Conservation (phyloP, 805 yeast species). For the Cyberlindnera nakhonratchasimensis region DNA sequence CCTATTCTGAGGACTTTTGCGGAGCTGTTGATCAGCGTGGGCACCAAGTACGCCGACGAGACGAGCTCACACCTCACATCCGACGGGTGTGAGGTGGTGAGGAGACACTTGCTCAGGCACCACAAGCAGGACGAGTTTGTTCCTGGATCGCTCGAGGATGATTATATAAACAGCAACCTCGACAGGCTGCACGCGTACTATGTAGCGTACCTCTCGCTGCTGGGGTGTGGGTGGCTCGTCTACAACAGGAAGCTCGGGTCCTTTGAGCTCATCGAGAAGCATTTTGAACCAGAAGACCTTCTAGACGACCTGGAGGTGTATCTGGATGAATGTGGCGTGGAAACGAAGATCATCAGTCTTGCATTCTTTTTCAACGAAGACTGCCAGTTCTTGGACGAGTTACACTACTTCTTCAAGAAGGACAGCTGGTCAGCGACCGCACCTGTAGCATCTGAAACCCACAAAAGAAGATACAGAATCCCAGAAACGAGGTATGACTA, state of each 20-base stretch:
- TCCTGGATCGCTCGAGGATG: not conserved
- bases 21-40: constrained; percentile 9
- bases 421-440: constrained; percentile 1
- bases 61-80: not conserved
- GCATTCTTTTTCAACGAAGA: constrained; percentile 4
- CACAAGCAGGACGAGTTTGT: not conserved
- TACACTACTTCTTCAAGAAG: constrained; percentile 12
- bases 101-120: constrained; percentile 3
- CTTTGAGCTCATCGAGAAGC: not conserved
- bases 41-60: constrained; percentile 5
- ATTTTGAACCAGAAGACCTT: not conserved
- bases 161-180: constrained; percentile 1
- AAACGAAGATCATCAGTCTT: not conserved
- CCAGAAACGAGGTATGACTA: constrained; percentile 1
- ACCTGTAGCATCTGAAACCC: constrained; percentile 1
- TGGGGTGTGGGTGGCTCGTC: constrained; percentile 3
- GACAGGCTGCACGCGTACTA: constrained; percentile 3
- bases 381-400: constrained; percentile 7
- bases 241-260: constrained; percentile 1
- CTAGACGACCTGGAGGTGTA: not conserved
- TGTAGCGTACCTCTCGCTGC: constrained; percentile 5
- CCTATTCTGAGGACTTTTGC: constrained; percentile 8
- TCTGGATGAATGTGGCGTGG: constrained; percentile 1
- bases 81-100: constrained; percentile 3
- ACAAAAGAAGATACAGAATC: constrained; percentile 8